phyloP scores from a whole-genome alignment of 2,329 filamentous ascomycete genomes.

The Colletotrichum brevisporum region DNA sequence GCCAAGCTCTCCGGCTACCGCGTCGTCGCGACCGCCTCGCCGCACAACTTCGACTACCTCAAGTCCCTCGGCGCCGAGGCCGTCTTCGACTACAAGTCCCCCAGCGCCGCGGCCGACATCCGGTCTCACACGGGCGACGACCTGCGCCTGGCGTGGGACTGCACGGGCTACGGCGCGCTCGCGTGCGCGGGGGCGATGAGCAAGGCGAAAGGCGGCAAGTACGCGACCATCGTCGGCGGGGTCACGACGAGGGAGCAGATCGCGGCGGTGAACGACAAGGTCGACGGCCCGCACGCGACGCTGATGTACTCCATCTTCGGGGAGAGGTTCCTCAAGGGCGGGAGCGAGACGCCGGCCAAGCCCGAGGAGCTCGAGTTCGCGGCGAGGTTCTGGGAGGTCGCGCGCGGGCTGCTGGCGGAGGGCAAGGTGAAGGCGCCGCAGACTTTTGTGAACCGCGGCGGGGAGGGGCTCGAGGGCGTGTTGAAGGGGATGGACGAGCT shows the following conservation, averaged over 20 bases:
- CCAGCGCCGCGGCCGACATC: conserved; percentile 43
- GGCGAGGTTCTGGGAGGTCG: conserved; percentile 53
- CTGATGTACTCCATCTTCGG: conserved; percentile 58
- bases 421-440: conserved; percentile 53
- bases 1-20: conserved; percentile 57
- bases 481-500: conserved; percentile 36
- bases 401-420: conserved; percentile 49
- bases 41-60: conserved; percentile 55
- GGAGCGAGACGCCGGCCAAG: conserved; percentile 42
- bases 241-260: conserved; percentile 53
- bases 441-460: conserved; percentile 47
- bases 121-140: conserved; percentile 42
- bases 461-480: conserved; percentile 50
- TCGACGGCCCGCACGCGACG: conserved; percentile 46
- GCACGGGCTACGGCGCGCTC: conserved; percentile 45
- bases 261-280: conserved; percentile 56
- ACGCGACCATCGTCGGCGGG: conserved; percentile 57
- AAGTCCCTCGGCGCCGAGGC: conserved; percentile 59
- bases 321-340: conserved; percentile 47
- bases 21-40: conserved; percentile 57
- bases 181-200: conserved; percentile 50
- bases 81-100: conserved; percentile 61
- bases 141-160: conserved; percentile 54
- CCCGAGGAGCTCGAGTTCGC: conserved; percentile 54
- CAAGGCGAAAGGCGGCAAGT: conserved; percentile 46